Percentiles rank a stretch among this genome's conserved stretches.
Evolutionary conservation across 208 protist genomes (phyloP).

Genomic region (Wallacemonas sp.): DNA sequence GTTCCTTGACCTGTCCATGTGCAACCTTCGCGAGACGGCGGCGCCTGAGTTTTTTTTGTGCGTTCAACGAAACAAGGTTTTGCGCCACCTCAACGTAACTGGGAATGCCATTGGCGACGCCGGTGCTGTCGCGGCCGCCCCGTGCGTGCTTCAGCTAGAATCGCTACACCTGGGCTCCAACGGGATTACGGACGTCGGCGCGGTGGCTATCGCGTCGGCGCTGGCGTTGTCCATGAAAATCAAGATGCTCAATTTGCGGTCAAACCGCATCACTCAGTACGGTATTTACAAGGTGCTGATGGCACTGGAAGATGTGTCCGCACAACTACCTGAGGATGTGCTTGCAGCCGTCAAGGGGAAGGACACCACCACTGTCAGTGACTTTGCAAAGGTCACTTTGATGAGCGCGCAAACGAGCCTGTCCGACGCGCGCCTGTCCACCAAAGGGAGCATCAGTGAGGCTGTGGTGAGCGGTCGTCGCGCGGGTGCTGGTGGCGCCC

Average conservation of each 20-base stretch:
- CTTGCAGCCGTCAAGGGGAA: conserved; percentile 5
- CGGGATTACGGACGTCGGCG: conserved; percentile 48
- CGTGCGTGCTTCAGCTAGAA: conserved; percentile 48
- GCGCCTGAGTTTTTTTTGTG: conserved; percentile 52
- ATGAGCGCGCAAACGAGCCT: neutral
- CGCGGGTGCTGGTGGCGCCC: neutral
- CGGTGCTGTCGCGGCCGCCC: conserved; percentile 48
- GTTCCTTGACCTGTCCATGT: conserved; percentile 56
- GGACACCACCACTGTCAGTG: neutral
- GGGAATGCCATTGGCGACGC: conserved; percentile 56
- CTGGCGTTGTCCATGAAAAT: conserved; percentile 41
- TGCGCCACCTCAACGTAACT: conserved; percentile 51
- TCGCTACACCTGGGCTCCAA: conserved; percentile 59
- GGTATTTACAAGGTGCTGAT: conserved; percentile 43
- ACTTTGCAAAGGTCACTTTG: neutral
- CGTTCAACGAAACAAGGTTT: conserved; percentile 39
- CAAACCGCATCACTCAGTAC: conserved; percentile 46
- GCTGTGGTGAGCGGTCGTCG: neutral
- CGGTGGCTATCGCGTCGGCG: conserved; percentile 30
- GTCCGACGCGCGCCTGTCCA: neutral
- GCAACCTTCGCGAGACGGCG: conserved; percentile 44
- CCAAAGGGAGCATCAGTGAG: neutral
- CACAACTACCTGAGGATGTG: conserved; percentile 23
- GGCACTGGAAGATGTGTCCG: conserved; percentile 33
- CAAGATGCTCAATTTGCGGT: conserved; percentile 54